These are phyloP conservation scores for Elongisporangium prolatum DNA, from an alignment of 352 stramenopile genomes.

Conservation along the genomic window DNA sequence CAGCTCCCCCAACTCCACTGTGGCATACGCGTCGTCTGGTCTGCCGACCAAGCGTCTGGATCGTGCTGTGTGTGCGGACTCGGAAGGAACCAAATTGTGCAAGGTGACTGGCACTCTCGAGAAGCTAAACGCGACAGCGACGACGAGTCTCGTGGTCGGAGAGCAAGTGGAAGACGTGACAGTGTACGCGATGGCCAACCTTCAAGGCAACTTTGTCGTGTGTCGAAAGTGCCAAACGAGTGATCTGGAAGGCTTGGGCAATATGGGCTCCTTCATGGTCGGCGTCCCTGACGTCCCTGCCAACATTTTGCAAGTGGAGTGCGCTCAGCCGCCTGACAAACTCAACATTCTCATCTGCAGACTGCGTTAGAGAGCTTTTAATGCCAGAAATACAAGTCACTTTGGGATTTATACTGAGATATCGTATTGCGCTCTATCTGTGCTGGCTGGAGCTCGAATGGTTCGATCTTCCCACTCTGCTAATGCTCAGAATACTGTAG, in stretches of 20 bases:
- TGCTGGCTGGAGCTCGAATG: no score
- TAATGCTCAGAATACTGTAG: no score
- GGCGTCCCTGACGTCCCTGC: neutral
- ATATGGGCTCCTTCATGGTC: neutral
- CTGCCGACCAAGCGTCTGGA: constrained; percentile 7
- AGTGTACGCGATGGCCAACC: neutral
- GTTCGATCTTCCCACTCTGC: no score
- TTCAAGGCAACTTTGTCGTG: neutral
- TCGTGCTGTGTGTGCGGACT: neutral
- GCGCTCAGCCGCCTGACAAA: neutral
- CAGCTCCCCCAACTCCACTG: neutral
- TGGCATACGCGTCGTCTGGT: constrained; percentile 3
- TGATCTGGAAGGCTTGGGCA: neutral
- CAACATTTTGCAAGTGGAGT: neutral
- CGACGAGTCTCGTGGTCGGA: neutral
- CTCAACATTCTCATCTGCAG: neutral
- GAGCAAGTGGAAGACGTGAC: neutral
- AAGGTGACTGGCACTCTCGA: neutral
- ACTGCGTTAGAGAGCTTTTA: neutral
- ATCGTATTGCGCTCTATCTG: no score
- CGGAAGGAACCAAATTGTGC: neutral
- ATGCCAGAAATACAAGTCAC: no score
- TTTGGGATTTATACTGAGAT: neutral
- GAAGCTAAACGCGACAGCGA: neutral
- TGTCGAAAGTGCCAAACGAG: neutral